A percentile compares a stretch with the other conserved stretches of the same genome.
Conservation (phyloP, 768 basidiomycete genomes). For the Boletus tylopilopsis region DNA sequence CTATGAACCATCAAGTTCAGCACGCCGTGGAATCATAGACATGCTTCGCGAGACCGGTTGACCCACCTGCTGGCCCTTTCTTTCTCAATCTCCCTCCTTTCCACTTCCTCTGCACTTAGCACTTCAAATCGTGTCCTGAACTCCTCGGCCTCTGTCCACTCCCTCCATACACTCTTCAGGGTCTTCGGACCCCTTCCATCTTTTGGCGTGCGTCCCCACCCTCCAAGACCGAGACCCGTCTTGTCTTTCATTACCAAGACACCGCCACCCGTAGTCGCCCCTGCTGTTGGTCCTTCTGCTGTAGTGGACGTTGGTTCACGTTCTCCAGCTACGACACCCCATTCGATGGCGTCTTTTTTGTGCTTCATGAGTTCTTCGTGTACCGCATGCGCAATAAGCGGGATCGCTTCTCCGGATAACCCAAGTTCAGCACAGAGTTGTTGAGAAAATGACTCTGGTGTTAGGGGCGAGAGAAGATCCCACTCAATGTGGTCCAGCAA, state of each 20-base stretch:
- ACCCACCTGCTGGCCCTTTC: constrained; percentile 72
- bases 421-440: constrained; percentile 85
- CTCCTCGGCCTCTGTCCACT: constrained; percentile 91
- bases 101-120: constrained; percentile 86
- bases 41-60: background rate
- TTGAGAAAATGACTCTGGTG: constrained; percentile 79
- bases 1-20: constrained; percentile 30
- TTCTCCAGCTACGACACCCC: constrained; percentile 78
- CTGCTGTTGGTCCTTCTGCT: constrained; percentile 15
- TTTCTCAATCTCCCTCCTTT: constrained; percentile 81
- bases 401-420: constrained; percentile 80
- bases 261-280: constrained; percentile 29
- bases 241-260: constrained; percentile 69
- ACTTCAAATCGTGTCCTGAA: constrained; percentile 87
- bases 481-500: constrained; percentile 96
- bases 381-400: constrained; percentile 88
- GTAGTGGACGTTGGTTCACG: constrained; percentile 28
- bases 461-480: constrained; percentile 92
- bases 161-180: constrained; percentile 88
- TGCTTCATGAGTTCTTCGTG: constrained; percentile 95
- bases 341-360: constrained; percentile 92
- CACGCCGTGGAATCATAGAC: background rate
- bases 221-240: constrained; percentile 73
- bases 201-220: constrained; percentile 72
- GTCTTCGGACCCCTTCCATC: constrained; percentile 79